Evolutionary conservation across 2,329 filamentous ascomycete genomes (phyloP).

Genomic region (Onygenales sp.): DNA sequence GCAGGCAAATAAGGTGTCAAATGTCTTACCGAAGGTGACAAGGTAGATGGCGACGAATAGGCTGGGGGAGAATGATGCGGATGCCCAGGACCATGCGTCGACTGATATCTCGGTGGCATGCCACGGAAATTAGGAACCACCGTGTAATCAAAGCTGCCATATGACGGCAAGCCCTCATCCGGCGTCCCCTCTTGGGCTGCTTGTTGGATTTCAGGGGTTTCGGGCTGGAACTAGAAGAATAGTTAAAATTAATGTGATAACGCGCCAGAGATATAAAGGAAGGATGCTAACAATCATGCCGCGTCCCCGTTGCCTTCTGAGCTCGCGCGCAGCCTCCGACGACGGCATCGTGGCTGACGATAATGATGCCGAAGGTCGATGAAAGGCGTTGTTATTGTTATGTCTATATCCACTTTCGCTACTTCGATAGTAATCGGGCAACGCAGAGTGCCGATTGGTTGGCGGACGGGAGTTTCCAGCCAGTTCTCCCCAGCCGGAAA

Average conservation of each 20-base stretch:
- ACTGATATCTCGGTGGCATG: constrained; percentile 8
- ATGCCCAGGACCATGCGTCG: constrained; percentile 4
- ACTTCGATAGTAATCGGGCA: background rate
- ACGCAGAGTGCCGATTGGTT: background rate
- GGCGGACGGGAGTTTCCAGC: background rate
- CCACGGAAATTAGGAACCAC: constrained; percentile 5
- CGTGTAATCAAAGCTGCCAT: constrained; percentile 10
- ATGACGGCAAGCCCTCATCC: constrained; percentile 8
- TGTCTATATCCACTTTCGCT: background rate
- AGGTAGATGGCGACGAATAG: constrained; percentile 10
- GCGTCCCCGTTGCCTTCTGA: constrained; percentile 10
- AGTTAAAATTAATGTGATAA: background rate
- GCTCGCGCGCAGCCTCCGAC: constrained; percentile 8
- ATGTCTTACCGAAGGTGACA: constrained; percentile 3
- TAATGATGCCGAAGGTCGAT: constrained; percentile 12
- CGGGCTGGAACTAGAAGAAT: constrained; percentile 7
- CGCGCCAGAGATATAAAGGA: background rate
- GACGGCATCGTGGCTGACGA: constrained; percentile 2
- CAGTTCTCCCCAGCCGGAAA: background rate
- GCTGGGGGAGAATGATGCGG: constrained; percentile 9
- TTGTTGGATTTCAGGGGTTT: constrained; percentile 5
- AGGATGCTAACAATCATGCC: constrained; percentile 11
- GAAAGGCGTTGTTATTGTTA: constrained; percentile 5
- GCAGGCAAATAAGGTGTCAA: background rate
- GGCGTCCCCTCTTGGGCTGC: constrained; percentile 1